A percentile compares a stretch with the other conserved stretches of the same genome.
Conservation (phyloP, 305 asterid genomes). For the Fraxinus ornus region DNA sequence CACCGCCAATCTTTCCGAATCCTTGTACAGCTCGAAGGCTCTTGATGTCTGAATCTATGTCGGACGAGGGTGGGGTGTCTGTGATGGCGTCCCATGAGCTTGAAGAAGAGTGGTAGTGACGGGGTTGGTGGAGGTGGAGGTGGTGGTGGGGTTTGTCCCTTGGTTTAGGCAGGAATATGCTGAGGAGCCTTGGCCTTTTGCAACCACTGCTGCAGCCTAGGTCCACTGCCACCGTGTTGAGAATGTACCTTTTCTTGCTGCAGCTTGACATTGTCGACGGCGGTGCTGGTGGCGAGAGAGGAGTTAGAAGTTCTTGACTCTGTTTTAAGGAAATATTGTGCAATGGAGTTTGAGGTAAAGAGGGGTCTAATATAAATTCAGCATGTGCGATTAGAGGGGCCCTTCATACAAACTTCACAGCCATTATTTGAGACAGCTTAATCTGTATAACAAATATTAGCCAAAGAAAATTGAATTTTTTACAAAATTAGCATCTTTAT, state of each 20-base stretch:
- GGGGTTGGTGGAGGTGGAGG: too few relatives aligned
- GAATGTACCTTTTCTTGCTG: slow-evolving; percentile 29
- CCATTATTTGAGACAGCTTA: background rate
- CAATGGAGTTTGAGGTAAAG: background rate
- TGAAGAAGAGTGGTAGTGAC: slow-evolving; percentile 27
- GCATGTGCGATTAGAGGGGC: background rate
- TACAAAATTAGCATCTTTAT: background rate
- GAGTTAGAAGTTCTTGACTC: background rate
- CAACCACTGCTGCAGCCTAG: slow-evolving; percentile 46
- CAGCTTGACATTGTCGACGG: slow-evolving; percentile 30
- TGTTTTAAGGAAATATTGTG: background rate
- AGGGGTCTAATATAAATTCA: background rate
- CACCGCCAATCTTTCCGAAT: slow-evolving; percentile 40
- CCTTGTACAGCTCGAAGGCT: slow-evolving; percentile 41
- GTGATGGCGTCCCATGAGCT: slow-evolving; percentile 33
- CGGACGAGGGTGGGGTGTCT: slow-evolving; percentile 35
- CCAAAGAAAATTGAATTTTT: background rate
- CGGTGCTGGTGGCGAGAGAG: background rate
- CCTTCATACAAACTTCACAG: background rate
- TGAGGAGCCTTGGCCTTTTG: slow-evolving; percentile 34
- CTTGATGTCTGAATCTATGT: slow-evolving; percentile 30
- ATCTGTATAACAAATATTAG: background rate
- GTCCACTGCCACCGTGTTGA: slow-evolving; percentile 30
- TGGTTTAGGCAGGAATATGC: slow-evolving; percentile 39
- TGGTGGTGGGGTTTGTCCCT: background rate